These are phyloP conservation scores for Claviceps quebecensis DNA, from an alignment of 2,329 filamentous ascomycete genomes.

Conservation along the genomic window DNA sequence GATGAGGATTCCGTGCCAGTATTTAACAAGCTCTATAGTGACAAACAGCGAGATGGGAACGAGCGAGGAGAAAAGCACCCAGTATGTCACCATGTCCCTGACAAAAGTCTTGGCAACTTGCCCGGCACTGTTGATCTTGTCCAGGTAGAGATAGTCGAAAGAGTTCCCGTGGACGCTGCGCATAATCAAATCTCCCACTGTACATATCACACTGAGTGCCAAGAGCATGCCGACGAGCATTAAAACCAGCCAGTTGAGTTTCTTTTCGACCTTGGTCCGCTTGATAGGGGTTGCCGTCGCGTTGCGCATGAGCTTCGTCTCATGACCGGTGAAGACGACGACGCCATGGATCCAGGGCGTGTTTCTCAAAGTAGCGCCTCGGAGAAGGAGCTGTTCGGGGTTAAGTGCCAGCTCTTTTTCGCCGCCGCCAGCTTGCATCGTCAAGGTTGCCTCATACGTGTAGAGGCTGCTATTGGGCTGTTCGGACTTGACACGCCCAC, in stretches of 20 bases:
- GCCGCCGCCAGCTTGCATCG: constrained; percentile 75
- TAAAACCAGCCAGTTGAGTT: constrained; percentile 87
- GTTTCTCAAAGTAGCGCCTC: constrained; percentile 87
- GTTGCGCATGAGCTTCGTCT: constrained; percentile 98
- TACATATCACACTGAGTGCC: constrained; percentile 74
- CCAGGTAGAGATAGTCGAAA: constrained; percentile 61
- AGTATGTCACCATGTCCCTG: constrained; percentile 92
- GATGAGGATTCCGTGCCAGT: constrained; percentile 94
- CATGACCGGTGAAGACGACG: constrained; percentile 86
- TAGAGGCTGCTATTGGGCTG: constrained; percentile 98
- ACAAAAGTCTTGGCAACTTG: constrained; percentile 66
- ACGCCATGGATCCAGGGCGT: constrained; percentile 95
- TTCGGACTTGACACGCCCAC: constrained; percentile 80
- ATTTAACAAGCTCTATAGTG: constrained; percentile 94
- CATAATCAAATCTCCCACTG: constrained; percentile 76
- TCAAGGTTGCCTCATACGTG: constrained; percentile 93
- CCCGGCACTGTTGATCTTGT: constrained; percentile 38
- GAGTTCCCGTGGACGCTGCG: constrained; percentile 48
- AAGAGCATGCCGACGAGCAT: constrained; percentile 78
- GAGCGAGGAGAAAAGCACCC: constrained; percentile 92
- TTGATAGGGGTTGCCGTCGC: constrained; percentile 96
- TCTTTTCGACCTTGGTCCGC: constrained; percentile 84
- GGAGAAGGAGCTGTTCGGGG: constrained; percentile 82
- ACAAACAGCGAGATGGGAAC: constrained; percentile 97
- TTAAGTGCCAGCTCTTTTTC: constrained; percentile 85